These are phyloP conservation scores for Pseudocercospora vitis DNA, from an alignment of 2,329 filamentous ascomycete genomes.

Conservation along the genomic window DNA sequence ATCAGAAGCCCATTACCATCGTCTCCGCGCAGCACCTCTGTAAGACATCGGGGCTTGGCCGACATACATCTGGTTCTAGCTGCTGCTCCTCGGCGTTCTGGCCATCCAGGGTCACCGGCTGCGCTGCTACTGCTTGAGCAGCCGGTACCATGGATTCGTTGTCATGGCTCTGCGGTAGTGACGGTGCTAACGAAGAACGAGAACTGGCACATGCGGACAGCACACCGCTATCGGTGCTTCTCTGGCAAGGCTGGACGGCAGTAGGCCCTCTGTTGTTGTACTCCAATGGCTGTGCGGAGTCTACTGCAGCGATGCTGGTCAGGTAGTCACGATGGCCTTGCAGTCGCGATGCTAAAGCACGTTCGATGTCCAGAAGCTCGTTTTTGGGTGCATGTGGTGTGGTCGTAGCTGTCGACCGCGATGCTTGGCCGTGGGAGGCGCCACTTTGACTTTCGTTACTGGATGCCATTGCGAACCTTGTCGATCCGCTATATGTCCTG, in stretches of 20 bases:
- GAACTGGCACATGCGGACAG: background rate
- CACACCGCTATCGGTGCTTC: conserved; percentile 8
- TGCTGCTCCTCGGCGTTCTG: conserved; percentile 39
- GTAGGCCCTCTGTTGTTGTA: conserved; percentile 1
- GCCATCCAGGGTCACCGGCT: conserved; percentile 12
- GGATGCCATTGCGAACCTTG: background rate
- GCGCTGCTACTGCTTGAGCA: conserved; percentile 6
- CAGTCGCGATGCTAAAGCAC: conserved; percentile 22
- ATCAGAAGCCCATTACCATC: no score
- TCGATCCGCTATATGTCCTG: background rate
- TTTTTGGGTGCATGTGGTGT: background rate
- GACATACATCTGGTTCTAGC: conserved; percentile 40
- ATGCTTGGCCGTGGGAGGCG: background rate
- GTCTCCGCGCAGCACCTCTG: background rate
- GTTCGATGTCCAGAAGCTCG: conserved; percentile 18
- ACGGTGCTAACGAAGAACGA: background rate
- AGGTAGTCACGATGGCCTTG: conserved; percentile 22
- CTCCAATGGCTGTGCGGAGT: conserved; percentile 1
- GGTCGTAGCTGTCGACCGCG: background rate
- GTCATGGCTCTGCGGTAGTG: conserved; percentile 7
- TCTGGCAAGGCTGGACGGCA: conserved; percentile 9
- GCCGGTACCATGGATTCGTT: background rate
- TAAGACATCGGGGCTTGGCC: conserved; percentile 2
- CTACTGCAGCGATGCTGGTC: conserved; percentile 7
- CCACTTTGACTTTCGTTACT: background rate